These are phyloP conservation scores for Coemansia sp. DNA, from an alignment of 192 early-diverging fungal genomes.

Conservation along the genomic window DNA sequence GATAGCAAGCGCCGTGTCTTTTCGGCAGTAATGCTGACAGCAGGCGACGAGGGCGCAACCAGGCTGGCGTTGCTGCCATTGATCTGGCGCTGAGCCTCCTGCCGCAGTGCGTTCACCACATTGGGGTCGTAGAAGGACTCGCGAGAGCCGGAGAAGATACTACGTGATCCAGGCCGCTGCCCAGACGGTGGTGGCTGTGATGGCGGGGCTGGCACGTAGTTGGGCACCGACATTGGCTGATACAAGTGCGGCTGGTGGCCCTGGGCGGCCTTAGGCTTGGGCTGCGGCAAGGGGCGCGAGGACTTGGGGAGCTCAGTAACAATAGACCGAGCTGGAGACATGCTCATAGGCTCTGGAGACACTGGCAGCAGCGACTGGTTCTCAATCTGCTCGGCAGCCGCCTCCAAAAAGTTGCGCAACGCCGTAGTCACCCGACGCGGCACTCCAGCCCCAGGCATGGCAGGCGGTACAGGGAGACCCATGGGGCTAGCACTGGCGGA, in stretches of 20 bases:
- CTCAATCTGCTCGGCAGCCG: constrained; percentile 53
- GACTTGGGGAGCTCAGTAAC: not conserved
- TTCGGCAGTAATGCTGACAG: constrained; percentile 8
- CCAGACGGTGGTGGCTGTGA: not conserved
- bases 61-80: constrained; percentile 43
- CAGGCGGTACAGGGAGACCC: constrained; percentile 12
- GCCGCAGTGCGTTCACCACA: constrained; percentile 48
- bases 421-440: constrained; percentile 43
- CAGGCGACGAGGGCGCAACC: not conserved
- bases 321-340: not conserved
- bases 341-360: constrained; percentile 12
- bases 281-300: constrained; percentile 11
- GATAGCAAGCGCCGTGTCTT: constrained; percentile 24
- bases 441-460: not conserved
- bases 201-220: constrained; percentile 14
- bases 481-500: not conserved
- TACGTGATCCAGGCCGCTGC: constrained; percentile 27
- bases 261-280: constrained; percentile 6
- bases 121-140: constrained; percentile 48
- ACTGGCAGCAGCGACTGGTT: constrained; percentile 30
- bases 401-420: constrained; percentile 51
- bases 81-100: constrained; percentile 53
- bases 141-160: constrained; percentile 44
- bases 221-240: constrained; percentile 2
- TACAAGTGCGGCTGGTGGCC: not conserved